Conservation (phyloP, 805 yeast species). For the Kluyveromyces lactis region DNA sequence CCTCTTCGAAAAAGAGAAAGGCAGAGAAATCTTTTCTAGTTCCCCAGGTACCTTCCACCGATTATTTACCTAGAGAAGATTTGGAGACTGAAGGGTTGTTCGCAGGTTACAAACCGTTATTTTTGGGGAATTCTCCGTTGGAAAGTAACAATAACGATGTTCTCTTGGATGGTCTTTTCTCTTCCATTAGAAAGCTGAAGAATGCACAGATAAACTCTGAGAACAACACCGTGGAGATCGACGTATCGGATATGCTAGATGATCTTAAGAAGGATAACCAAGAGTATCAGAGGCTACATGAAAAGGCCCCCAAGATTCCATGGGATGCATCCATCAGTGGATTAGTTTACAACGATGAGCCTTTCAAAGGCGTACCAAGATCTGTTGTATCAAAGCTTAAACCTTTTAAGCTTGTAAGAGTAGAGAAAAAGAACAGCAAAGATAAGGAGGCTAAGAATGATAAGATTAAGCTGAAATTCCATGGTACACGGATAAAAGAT, state of each 20-base stretch:
- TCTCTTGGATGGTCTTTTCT: constrained; percentile 14
- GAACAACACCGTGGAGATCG: constrained; percentile 9
- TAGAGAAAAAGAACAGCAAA: constrained; percentile 76
- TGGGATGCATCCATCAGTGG: constrained; percentile 36
- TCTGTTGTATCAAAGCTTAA: constrained; percentile 28
- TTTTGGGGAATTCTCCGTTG: constrained; percentile 31
- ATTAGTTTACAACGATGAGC: constrained; percentile 25
- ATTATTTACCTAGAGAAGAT: constrained; percentile 20
- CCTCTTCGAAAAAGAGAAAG: too few relatives aligned
- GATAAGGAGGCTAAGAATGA: constrained; percentile 61
- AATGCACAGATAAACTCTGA: constrained; percentile 8
- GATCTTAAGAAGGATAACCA: constrained; percentile 13
- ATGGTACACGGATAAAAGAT: constrained; percentile 26
- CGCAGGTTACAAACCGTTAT: constrained; percentile 40
- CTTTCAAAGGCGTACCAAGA: constrained; percentile 31
- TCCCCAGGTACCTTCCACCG: constrained; percentile 25
- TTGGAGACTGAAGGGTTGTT: constrained; percentile 33
- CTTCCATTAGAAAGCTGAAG: constrained; percentile 16
- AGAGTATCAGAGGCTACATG: constrained; percentile 5
- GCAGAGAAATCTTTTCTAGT: constrained; percentile 10
- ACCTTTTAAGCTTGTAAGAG: constrained; percentile 40
- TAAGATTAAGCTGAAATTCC: constrained; percentile 33
- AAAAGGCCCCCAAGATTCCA: constrained; percentile 27
- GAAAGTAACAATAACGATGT: constrained; percentile 6
- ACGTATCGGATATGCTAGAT: constrained; percentile 15